Percentiles rank a stretch among this genome's conserved stretches.
These are phyloP conservation scores for Fragaria iinumae DNA, from an alignment of 306 rosid genomes.

Conservation along the genomic window DNA sequence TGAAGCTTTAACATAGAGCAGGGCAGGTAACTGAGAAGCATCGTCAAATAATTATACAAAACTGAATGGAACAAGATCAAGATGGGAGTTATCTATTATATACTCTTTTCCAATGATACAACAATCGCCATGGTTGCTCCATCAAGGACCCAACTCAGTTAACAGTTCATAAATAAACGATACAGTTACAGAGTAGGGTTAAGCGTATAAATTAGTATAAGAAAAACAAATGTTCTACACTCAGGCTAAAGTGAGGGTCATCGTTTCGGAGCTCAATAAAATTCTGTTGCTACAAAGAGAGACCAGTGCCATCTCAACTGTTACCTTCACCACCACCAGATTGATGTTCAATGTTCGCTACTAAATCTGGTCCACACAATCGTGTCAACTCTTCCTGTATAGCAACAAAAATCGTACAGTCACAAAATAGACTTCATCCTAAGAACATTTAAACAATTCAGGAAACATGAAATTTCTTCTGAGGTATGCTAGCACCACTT, in stretches of 20 bases:
- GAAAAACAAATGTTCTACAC: conserved; percentile 40
- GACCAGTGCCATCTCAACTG: conserved; percentile 14
- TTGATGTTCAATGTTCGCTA: conserved; percentile 57
- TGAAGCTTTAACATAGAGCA: background rate
- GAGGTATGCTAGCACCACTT: background rate
- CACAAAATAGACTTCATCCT: background rate
- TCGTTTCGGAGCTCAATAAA: conserved; percentile 32
- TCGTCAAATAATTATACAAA: too few species aligned
- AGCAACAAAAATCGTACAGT: conserved; percentile 1
- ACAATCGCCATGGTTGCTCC: conserved; percentile 15
- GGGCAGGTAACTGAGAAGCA: background rate
- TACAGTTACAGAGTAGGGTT: conserved; percentile 37
- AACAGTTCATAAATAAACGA: conserved; percentile 8
- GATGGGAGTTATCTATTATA: conserved; percentile 14
- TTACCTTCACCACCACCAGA: conserved; percentile 34
- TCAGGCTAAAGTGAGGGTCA: conserved; percentile 31
- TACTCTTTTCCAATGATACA: conserved; percentile 24
- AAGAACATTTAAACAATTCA: background rate
- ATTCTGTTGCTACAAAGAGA: conserved; percentile 35
- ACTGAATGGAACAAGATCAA: background rate
- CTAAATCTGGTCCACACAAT: conserved; percentile 73
- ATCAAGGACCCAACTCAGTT: conserved; percentile 18
- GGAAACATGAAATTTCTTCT: background rate
- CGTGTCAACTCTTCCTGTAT: conserved; percentile 85
- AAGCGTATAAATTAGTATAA: conserved; percentile 50